Evolutionary conservation across 305 asterid genomes (phyloP), one percentile per base, ranked within the genome.

Genomic region (Petunia hybrid): DNA sequence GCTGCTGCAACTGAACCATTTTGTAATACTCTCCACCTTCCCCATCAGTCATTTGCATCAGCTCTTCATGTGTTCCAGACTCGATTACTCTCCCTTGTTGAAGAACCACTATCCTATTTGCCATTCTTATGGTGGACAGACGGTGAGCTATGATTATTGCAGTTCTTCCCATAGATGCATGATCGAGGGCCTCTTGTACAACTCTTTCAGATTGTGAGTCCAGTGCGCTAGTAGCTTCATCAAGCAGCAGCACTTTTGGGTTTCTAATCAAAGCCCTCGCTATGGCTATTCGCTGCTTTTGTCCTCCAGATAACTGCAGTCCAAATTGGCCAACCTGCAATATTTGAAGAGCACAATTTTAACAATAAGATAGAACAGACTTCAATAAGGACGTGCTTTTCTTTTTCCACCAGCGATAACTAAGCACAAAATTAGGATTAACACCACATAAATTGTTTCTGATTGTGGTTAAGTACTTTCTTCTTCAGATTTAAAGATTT

Each of bases 191-290:
- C 78, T 80, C 87, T 75, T 92, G 97, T 31, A 92, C 97, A 16
- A 83, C 82, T 53, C 87, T 85, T 80, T 92, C 95, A 4, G 95
- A 92, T 73, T 91, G 90, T 41, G 95, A 82, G 59, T 92, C 97
- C 4, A 92, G 85, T 40, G 97, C 97, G 45, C 95, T 91, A 2
- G 97, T 92, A 66, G 97, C 97, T 84, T 92, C 97, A 76, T 92
- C 97, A 6, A 92, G 94, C 64, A 92, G 88, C 81, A 92, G 64
- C 76, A 92, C 80, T 84, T 89, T 91, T n/a, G 97, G 97, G 59
- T 89, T 84, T 81, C 94, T 87, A 82, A 92, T 89, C 85, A 92
- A 67, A 10, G 97, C 97, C 71, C 97, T 84, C 53, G 95, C 97
- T 84, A 92, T 91, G 39, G 97, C 97, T 84, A 92, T 91, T 78